These are phyloP conservation scores for Platanus orientalis DNA, from an alignment of 164 flowering plant species.

Conservation along the genomic window DNA sequence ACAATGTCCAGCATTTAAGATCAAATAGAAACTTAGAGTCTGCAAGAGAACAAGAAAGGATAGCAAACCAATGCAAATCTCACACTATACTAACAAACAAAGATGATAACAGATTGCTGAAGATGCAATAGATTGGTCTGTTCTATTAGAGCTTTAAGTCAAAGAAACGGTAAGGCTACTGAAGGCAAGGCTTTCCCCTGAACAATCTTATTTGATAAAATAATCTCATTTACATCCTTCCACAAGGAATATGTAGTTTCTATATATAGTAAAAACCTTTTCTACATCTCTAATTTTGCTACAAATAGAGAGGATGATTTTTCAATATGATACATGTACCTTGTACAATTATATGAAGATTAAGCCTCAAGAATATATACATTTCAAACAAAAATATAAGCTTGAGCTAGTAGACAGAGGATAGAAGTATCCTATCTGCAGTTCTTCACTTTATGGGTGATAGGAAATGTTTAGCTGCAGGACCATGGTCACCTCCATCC, in stretches of 20 bases:
- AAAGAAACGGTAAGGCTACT: neutral
- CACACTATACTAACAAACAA: neutral
- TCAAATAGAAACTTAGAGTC: neutral
- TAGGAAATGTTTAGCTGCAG: too few species aligned
- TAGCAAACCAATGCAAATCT: neutral
- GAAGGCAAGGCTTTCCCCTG: neutral
- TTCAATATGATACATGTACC: too few species aligned
- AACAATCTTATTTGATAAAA: neutral
- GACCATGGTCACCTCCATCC: too few species aligned
- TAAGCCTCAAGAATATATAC: too few species aligned
- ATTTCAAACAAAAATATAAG: too few species aligned
- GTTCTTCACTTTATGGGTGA: too few species aligned
- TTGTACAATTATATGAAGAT: too few species aligned
- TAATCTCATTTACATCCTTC: neutral
- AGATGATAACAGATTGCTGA: neutral
- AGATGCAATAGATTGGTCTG: neutral
- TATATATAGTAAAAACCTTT: neutral
- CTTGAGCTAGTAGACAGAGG: too few species aligned
- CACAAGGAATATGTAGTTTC: neutral
- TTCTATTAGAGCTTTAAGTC: too few species aligned
- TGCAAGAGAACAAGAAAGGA: neutral
- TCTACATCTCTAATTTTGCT: too few species aligned
- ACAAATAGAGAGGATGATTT: too few species aligned
- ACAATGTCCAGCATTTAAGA: neutral
- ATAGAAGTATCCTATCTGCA: too few species aligned